Evolutionary conservation across 2,329 filamentous ascomycete species (phyloP).

Genomic region (Sphaerulina musiva): DNA sequence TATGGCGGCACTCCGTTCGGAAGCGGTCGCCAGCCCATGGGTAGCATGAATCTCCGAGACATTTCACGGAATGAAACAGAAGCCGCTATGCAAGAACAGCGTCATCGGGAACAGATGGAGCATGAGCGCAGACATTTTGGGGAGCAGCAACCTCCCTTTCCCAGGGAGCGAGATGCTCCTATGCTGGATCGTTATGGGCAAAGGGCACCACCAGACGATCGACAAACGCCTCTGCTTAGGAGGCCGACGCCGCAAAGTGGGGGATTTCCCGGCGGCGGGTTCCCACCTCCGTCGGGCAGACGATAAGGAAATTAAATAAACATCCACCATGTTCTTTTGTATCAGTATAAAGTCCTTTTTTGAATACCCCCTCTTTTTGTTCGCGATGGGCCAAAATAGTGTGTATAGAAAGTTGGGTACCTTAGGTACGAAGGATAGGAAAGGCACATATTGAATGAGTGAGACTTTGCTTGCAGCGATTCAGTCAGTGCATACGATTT

Average conservation of each 20-base stretch:
- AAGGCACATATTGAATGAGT: too few species aligned
- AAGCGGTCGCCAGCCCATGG: conserved; percentile 4
- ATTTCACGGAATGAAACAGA: conserved; percentile 24
- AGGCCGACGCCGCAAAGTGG: conserved; percentile 7
- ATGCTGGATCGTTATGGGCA: conserved; percentile 6
- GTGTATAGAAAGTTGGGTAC: too few species aligned
- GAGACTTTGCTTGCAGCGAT: too few species aligned
- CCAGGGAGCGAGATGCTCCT: conserved; percentile 10
- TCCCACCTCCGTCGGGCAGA: neutral
- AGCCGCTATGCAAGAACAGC: conserved; percentile 19
- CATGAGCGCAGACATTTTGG: conserved; percentile 14
- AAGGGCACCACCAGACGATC: conserved; percentile 1
- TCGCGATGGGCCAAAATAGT: too few species aligned
- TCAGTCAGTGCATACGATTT: too few species aligned
- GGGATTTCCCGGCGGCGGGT: neutral
- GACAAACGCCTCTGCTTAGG: conserved; percentile 5
- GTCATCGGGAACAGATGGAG: conserved; percentile 15
- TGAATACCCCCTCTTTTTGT: neutral
- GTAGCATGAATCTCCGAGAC: conserved; percentile 19
- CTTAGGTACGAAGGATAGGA: too few species aligned
- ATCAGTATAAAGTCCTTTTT: neutral
- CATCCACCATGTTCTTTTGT: neutral
- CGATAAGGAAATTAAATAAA: neutral
- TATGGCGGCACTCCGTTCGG: conserved; percentile 2
- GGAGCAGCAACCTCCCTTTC: conserved; percentile 14